Evolutionary conservation across 805 yeast species (phyloP), one percentile per base, ranked within the genome.

Genomic region (Metschnikowia koreensis): DNA sequence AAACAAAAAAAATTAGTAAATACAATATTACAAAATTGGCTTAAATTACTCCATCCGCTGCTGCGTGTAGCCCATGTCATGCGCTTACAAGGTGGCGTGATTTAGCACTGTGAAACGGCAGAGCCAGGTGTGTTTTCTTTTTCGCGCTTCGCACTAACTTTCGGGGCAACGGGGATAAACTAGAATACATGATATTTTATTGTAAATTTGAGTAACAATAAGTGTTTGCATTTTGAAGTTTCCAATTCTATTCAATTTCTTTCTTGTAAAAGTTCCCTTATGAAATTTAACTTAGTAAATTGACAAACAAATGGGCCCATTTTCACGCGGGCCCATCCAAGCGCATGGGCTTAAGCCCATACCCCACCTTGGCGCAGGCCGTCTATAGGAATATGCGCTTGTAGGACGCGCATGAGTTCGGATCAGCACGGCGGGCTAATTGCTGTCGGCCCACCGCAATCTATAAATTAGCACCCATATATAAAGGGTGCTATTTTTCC

Each of bases 11-110:
- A 2, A n/a, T 29, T 29, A 29, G 10, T 29, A 7, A 29, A 8
- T 7, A 29, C 33, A 29, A 29, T 29, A 29, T 31, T 2, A 31
- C 10, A 10, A 31, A 31, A 10, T 12, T 10, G 12, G 34, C 34
- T 10, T 31, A 10, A 31, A 10, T 31, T 9, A 31, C 34, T 31
- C 3, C 13, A 12, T 31, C 13, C 12, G 3, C 12, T 16, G n/a
- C 27, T 13, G n/a, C 27, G 26, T 8, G 7, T 26, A 6, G 26
- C 28, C 37, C 15, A 3, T 17, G 28, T 41, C 22, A 41, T 41
- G 44, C 44, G 44, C 44, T 27, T 41, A 41, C 22, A 36, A 31
- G 37, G 44, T 28, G 44, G 44, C 36, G 36, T 41, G 44, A 28
- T 41, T 26, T 29, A 13, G 8, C 1, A 8, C 29, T 31, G 42